Evolutionary conservation across 768 basidiomycete species (phyloP).

Genomic region (Paxillus involutus): DNA sequence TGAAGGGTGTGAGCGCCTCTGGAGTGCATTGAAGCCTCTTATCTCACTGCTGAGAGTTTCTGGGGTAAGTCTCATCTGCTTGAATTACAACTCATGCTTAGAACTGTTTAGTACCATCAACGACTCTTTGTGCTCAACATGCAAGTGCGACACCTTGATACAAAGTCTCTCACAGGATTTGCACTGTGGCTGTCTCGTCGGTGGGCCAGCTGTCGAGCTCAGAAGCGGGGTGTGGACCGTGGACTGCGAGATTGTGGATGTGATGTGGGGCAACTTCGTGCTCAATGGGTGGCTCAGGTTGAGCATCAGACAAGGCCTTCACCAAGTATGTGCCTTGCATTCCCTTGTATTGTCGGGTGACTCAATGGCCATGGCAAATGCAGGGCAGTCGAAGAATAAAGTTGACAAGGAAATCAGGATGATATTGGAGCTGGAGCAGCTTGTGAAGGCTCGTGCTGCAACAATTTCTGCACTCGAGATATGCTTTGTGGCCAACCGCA

Average conservation of each 20-base stretch:
- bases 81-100: too few relatives aligned
- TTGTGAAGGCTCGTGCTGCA: background rate
- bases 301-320: background rate
- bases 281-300: background rate
- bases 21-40: constrained; percentile 26
- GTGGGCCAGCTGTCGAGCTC: constrained; percentile 1
- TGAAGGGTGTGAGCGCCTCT: constrained; percentile 33
- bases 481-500: background rate
- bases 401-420: background rate
- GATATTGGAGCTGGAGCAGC: background rate
- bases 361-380: too few relatives aligned
- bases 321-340: background rate
- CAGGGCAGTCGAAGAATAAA: background rate
- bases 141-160: too few relatives aligned
- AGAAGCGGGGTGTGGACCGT: background rate
- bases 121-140: too few relatives aligned
- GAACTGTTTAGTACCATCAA: too few relatives aligned
- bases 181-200: constrained; percentile 10
- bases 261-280: background rate
- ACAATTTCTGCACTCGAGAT: background rate
- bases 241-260: background rate
- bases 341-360: background rate
- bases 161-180: constrained; percentile 4
- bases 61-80: constrained; percentile 17
- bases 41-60: constrained; percentile 16